Evolutionary conservation across 306 rosid genomes (phyloP), one percentile per base, ranked within the genome.

Genomic region (Albizia julibrissin): DNA sequence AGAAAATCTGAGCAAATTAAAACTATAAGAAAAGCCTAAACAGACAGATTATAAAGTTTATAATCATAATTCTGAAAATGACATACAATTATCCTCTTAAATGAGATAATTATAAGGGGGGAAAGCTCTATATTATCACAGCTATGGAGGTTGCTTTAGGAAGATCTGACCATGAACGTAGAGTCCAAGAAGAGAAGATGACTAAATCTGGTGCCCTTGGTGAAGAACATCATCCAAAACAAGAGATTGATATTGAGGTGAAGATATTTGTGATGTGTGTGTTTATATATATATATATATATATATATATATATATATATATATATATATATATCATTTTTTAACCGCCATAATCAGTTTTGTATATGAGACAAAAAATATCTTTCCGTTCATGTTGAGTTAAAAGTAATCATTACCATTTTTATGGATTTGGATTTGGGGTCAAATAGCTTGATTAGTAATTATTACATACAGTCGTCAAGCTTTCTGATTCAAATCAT

Each of bases 121-220:
- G 5, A 62, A 62, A 14, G 34, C 67, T 22, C 67, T 61, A 4
- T 10, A 62, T 62, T 62, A 29, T 61, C 16, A 34, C 4, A 26
- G 10, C 82, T 73, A 85, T 89, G 91, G 90, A 91, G 84, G 83
- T 80, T 74, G 83, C 43, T 69, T 75, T 61, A 6, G 82, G 80
- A 61, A 81, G 79, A 75, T 76, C 84, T 72, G 65, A 46, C 52
- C 78, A 19, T 69, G 85, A 75, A 18, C 83, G 71, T 76, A 80
- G 43, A 27, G 64, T 69, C 69, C 81, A 83, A 79, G 75, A 72
- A 18, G 78, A 85, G 81, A 85, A 77, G 80, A 82, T 54, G 84
- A 80, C 61, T 69, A 75, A 87, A 65, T 79, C 90, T 26, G 80
- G 3, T 76, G 82, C 76, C 49, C 85, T 14, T 52, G 83, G 33